Base-by-base conservation (phyloP, 2,329 filamentous ascomycete species). In the Bipolaris gigantea region DNA sequence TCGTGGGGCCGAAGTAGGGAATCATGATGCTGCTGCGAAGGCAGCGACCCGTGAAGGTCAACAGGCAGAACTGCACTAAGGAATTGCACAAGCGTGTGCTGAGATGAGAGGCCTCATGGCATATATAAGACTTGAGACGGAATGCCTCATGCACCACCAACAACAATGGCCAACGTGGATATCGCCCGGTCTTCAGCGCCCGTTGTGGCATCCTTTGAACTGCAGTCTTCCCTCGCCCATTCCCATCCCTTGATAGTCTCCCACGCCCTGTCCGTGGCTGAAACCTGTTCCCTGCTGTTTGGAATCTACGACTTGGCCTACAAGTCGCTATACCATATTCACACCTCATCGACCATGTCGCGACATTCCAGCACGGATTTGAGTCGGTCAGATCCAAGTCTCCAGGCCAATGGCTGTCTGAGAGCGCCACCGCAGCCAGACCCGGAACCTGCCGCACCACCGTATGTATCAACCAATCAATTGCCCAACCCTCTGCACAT, bases 381-480 rank as follows among this genome's bases (percentile, higher is more conserved):
- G n/a, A 21, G 25, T 21, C 32, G 16, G 25, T 30, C 25, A 15
- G 16, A 16, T 15, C 25, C 32, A 15, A 15, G 16, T 27, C 11
- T 27, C 32, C 45, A 40, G 38, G 11, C 15, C 27, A 34, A 32
- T 9, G 4, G 9, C 16, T 25, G 27, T 18, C 21, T 16, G n/a
- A 25, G 54, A 32, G 45, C 39, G 8, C 46, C 50, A n/a, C 59
- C 56, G 13, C 53, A 59, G 2, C 60, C 65, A 53, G 48, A 61
- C 34, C 64, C 63, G 33, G 65, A 70, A 35, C 61, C 67, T 40
- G 55, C 60, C 23, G 64, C 65, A 60, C 66, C 65, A 53, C 65
- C 66, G 65, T 70, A 60, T 53, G 67, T 65, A 35, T 19, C 16
- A n/a, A 4, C 19, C 34, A 21, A n/a, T 9, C n/a, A 16, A 11